These are phyloP conservation scores for Trichothecium roseum DNA, from an alignment of 2,329 filamentous ascomycete genomes.

Conservation along the genomic window DNA sequence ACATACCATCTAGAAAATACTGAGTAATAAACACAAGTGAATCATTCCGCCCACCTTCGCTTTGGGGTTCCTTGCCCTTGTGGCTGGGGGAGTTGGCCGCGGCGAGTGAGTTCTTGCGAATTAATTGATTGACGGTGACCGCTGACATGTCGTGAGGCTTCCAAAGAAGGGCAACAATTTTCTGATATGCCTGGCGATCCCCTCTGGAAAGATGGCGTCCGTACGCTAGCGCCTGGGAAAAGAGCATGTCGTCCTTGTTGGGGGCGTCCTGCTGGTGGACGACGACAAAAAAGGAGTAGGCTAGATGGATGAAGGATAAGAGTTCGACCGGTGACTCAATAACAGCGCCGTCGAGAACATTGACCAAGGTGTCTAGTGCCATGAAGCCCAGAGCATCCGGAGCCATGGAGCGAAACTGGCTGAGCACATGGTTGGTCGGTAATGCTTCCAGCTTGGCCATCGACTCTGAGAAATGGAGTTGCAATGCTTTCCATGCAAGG, in stretches of 20 bases:
- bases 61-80: constrained; percentile 32
- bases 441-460: constrained; percentile 29
- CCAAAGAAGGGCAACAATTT: constrained; percentile 37
- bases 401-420: constrained; percentile 28
- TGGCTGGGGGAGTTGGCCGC: constrained; percentile 13
- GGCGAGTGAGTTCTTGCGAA: constrained; percentile 3
- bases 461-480: constrained; percentile 34
- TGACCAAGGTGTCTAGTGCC: constrained; percentile 30
- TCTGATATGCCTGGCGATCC: constrained; percentile 28
- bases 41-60: constrained; percentile 17
- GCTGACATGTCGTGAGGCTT: constrained; percentile 25
- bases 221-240: constrained; percentile 36
- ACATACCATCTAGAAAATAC: constrained; percentile 40
- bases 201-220: constrained; percentile 23
- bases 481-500: constrained; percentile 33
- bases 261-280: constrained; percentile 30
- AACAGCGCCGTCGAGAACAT: constrained; percentile 26
- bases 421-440: constrained; percentile 29
- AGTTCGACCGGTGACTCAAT: constrained; percentile 29
- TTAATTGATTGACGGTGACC: constrained; percentile 1
- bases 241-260: constrained; percentile 27
- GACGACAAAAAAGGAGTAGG: constrained; percentile 38
- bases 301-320: constrained; percentile 40
- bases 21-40: constrained; percentile 29
- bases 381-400: constrained; percentile 24